These are phyloP conservation scores for Mallotus nudiflorus DNA, from an alignment of 345 rosid species.

Conservation along the genomic window DNA sequence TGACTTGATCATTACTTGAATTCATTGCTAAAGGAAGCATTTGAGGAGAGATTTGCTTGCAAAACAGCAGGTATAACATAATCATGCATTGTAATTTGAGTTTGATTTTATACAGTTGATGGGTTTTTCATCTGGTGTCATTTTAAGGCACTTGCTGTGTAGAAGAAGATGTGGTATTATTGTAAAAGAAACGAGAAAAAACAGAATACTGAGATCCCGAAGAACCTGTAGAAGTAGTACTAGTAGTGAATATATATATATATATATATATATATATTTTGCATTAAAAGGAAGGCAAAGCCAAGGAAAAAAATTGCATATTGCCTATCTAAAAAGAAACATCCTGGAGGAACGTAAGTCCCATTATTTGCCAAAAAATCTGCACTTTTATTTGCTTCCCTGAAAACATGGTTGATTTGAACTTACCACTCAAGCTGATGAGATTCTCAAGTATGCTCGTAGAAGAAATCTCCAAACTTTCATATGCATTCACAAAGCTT, in stretches of 20 bases:
- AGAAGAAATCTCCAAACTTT: no score
- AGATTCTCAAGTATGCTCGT: no score
- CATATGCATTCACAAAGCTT: no score
- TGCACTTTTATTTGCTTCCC: no score
- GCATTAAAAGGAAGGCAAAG: no score
- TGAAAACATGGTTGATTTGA: no score
- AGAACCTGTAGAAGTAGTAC: conserved; percentile 29
- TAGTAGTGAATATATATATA: conserved; percentile 41
- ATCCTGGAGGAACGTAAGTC: no score
- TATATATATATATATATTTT: no score
- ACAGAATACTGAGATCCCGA: conserved; percentile 54
- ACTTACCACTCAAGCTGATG: no score
- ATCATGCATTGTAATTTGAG: background rate
- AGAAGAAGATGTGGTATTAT: conserved; percentile 30
- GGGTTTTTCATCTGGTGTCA: conserved; percentile 16
- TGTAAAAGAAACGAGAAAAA: conserved; percentile 47
- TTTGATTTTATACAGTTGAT: conserved; percentile 20
- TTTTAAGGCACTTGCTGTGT: background rate
- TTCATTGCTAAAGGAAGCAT: conserved; percentile 6
- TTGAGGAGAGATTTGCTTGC: conserved; percentile 17
- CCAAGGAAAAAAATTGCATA: no score
- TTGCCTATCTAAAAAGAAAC: no score
- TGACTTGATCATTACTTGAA: conserved; percentile 24
- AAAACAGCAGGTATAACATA: conserved; percentile 10
- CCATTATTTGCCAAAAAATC: no score